Evolutionary conservation across 345 rosid genomes (phyloP), one percentile per base, ranked within the genome.

Genomic region (Arabis hirsuta): DNA sequence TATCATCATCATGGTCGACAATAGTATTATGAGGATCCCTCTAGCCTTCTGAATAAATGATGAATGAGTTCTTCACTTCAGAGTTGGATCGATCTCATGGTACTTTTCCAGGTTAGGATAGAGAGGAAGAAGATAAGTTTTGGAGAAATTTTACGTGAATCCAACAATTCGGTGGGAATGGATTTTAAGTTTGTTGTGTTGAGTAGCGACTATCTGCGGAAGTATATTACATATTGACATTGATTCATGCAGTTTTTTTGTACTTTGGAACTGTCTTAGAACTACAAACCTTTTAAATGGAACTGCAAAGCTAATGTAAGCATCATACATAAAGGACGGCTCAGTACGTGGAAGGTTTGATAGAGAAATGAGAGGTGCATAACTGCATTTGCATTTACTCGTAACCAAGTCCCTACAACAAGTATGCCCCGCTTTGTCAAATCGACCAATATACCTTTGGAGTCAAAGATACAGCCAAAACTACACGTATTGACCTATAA

Each of bases 201-300:
- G 7, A 47, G 52, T 47, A n/a, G 50, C 50, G 5, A n/a, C 50
- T 45, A 45, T 45, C 5, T 4, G 26, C 19, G 26, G 11, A 47
- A 47, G 24, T 47, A 47, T 7, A 16, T 47, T 47, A 47, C 52
- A 19, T 16, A 47, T 47, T 47, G 52, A 47, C 52, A 47, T 47
- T 47, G 52, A 47, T 12, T 47, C 52, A 47, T 47, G 11, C 24
- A 16, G 10, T 47, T 7, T 34, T 29, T 34, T 19, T 45, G 50
- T 16, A 47, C 52, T 19, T 47, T 47, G 47, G 47, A 14, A 46
- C 20, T 47, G 26, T 19, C 52, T 47, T 47, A 47, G 10, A 47
- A 16, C 26, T 14, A 8, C 24, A 19, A 47, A 3, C 52, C 11
- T 16, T 8, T 47, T 19, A 16, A 9, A 16, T 7, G 22, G 20